A percentile compares a stretch with the other conserved stretches of the same genome.
phyloP scores from a whole-genome alignment of 441 rosid species.

The Macaranga tanarius region DNA sequence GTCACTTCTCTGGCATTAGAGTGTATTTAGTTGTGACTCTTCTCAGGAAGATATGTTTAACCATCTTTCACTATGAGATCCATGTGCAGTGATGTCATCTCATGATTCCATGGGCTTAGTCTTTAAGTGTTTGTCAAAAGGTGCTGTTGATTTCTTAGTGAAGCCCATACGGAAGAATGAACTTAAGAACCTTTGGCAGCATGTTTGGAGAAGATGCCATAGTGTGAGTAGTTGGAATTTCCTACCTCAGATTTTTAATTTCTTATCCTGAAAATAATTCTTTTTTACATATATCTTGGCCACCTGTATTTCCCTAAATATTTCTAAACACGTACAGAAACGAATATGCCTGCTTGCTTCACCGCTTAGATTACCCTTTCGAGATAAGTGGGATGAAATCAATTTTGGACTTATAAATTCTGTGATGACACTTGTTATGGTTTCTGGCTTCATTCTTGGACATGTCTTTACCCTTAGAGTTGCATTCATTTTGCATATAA shows the following conservation, averaged over 20 bases:
- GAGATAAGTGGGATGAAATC: conserved; percentile 8
- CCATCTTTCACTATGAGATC: conserved; percentile 29
- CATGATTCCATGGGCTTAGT: conserved; percentile 85
- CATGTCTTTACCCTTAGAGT: not conserved
- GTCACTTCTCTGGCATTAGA: not conserved
- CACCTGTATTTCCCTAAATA: not conserved
- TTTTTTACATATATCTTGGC: not conserved
- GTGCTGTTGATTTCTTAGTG: conserved; percentile 88
- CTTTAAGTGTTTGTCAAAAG: conserved; percentile 83
- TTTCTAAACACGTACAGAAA: conserved; percentile 14
- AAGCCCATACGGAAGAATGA: conserved; percentile 92
- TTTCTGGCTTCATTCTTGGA: not conserved
- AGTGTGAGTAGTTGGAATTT: conserved; percentile 46
- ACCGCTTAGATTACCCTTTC: not conserved
- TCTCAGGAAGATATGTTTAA: conserved; percentile 30
- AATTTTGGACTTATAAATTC: conserved; percentile 7
- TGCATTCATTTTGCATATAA: not conserved
- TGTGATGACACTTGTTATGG: not conserved
- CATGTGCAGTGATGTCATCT: conserved; percentile 92
- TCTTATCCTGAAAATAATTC: conserved; percentile 1
- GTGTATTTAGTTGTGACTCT: not conserved
- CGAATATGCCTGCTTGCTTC: not conserved
- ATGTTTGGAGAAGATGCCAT: conserved; percentile 90
- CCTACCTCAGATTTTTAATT: conserved; percentile 19
- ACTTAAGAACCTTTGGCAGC: conserved; percentile 91